Base-by-base conservation (phyloP, 1,284 basidiomycete species). In the Veloboletus limbatus region DNA sequence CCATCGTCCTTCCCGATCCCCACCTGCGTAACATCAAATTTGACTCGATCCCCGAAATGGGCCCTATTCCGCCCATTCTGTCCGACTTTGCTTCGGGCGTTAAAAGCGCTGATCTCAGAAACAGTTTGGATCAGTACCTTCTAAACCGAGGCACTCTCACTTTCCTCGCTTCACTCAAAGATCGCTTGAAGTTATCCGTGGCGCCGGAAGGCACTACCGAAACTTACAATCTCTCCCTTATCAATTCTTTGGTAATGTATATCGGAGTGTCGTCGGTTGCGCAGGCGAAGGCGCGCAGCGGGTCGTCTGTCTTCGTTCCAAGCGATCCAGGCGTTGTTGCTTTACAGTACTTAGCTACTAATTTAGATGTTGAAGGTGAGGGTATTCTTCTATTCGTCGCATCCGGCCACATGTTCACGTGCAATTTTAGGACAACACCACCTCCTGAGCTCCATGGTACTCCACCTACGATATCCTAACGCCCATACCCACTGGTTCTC, bases 401-500 rank as follows among this genome's bases (percentile, higher is more conserved):
- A 20, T 22, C n/a, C 10, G 17, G 38, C 4, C 17, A 33, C 40
- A 9, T 32, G 22, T 17, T 49, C 37, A 62, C 24, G 61, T 43
- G 37, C 37, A 43, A 37, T 43, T 28, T 1, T 49, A 93, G 92
- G 91, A 56, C 91, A 97, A 79, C 92, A 97, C 71, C 85, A 97
- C 66, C 75, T 99, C 54, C 74, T 97, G 54, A 92, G 86, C 54
- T 85, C 93, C 16, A 87, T 94, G 61, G 87, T 93, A 28, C 82
- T 97, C 60, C 96, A 99, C 68, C 76, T 99, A 51, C 91, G 97
- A 59, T 95, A 92, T 76, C 92, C 93, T 26, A 94, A 93, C 59
- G 91, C 92, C n/a, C 93, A 96, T 71, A 98, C 93, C 42, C 86
- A 91, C 66, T 97, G 93, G 92, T 97, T 95, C 76, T 89, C 88